These are phyloP conservation scores for Metschnikowia koreensis DNA, from an alignment of 805 yeast species.

Conservation along the genomic window DNA sequence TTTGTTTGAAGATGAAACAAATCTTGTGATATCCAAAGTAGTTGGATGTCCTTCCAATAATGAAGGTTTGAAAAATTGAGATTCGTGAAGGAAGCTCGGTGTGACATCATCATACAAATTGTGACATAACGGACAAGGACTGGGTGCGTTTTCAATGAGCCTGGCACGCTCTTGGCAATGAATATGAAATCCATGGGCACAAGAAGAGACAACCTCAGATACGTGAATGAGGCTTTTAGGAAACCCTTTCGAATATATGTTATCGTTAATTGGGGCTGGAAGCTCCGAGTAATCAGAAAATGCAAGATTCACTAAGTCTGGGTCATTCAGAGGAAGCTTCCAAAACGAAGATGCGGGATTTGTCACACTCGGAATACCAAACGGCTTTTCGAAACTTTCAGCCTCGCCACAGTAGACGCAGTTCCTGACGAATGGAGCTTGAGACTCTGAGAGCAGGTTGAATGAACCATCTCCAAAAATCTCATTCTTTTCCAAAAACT, in stretches of 20 bases:
- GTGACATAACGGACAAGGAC: constrained; percentile 59
- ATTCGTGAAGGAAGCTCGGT: constrained; percentile 1
- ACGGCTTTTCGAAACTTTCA: constrained; percentile 36
- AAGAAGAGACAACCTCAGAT: constrained; percentile 18
- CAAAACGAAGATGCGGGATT: constrained; percentile 49
- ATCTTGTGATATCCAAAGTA: background rate
- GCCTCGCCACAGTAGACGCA: constrained; percentile 28
- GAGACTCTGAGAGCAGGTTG: background rate
- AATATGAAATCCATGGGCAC: constrained; percentile 55
- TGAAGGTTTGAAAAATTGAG: background rate
- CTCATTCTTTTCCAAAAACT: constrained; percentile 42
- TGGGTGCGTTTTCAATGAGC: constrained; percentile 24
- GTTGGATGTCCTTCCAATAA: constrained; percentile 1
- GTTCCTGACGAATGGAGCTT: constrained; percentile 5
- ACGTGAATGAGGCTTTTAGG: constrained; percentile 21
- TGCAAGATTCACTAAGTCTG: constrained; percentile 19
- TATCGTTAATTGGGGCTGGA: constrained; percentile 19
- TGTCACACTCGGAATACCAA: constrained; percentile 59
- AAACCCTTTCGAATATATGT: constrained; percentile 6
- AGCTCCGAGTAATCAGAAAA: constrained; percentile 17
- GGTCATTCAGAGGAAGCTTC: constrained; percentile 35
- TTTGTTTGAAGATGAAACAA: background rate
- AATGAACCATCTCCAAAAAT: constrained; percentile 11
- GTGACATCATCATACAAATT: constrained; percentile 30
- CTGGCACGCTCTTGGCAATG: constrained; percentile 36